Evolutionary conservation across 2,329 filamentous ascomycete species (phyloP), one percentile per base, ranked within the genome.

Genomic region (Penicillium vulpinum): DNA sequence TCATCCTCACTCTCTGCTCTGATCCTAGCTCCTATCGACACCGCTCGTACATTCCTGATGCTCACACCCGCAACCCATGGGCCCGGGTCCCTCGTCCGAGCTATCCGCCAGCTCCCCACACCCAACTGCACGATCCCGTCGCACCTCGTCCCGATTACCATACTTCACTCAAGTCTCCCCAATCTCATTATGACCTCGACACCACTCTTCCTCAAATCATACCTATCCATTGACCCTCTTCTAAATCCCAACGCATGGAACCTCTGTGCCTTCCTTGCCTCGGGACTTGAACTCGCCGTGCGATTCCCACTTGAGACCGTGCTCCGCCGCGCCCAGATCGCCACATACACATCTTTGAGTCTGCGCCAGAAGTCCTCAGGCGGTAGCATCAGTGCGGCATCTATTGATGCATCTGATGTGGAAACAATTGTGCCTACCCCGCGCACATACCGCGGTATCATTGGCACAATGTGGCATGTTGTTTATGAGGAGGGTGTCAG

Each of bases 231-330:
- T 66, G 91, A 96, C 72, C 90, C 89, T 24, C 83, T 94, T 54
- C 78, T 88, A 29, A 91, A 91, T 6, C 92, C 94, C 0, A 86
- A 87, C 41, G 84, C 89, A 15, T 97, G 95, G 80, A 91, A 88
- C 21, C 72, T 96, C 44, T 86, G 87, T 68, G 90, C 90, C 51
- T 96, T 97, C 75, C 81, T 90, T 63, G 86, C 90, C 15, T 92
- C 90, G 2, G 87, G 88, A 0, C 81, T 86, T 2, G 92, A 96
- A 47, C 84, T 97, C 31, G 89, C 94, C 67, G 75, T 96, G 63
- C 92, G 93, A 69, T 85, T 97, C 13, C 94, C 94, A 0, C 80
- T 97, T 5, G 94, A 99, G 76, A 97, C 93, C 0, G 89, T 96
- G 16, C 83, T 97, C 8, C 88, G 94, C 46, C 86, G 94, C 58